Base-by-base conservation (phyloP, 2,329 filamentous ascomycete species). In the Mycosphaerella sp. region DNA sequence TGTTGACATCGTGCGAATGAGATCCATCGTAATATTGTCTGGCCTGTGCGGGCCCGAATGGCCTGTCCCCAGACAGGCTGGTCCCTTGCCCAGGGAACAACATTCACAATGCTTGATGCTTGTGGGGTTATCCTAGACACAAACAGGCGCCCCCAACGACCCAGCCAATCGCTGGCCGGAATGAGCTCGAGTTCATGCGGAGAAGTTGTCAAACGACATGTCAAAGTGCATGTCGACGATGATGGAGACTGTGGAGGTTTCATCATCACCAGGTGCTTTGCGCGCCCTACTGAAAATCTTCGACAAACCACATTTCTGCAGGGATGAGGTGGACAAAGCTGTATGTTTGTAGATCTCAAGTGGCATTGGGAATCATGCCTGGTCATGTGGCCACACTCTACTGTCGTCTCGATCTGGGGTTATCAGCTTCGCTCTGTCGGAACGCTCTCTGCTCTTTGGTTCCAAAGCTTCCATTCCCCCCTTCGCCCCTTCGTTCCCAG, bases 401-500 rank as follows among this genome's bases (percentile, higher is more conserved):
- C 56, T 61, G 61, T 70, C 83, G 83, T 57, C 84, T 81, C 61
- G 85, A 79, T 66, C 91, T 81, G 43, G 91, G 91, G 76, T 95
- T 87, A 59, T 82, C 75, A 4, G 92, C 90, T 70, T 96, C 90
- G 47, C 83, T 78, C 66, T 81, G 83, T 70, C 90, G 82, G 72
- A 85, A 91, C 62, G 95, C 89, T 57, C 93, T 81, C 68, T 91
- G 82, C 77, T 97, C 92, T 74, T 90, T 95, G 4, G 92, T 97
- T 2, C 90, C 89, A 69, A 97, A 70, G 66, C 89, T 93, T 2
- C 92, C 92, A 56, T 92, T 70, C 0, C 93, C 93, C 3, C 93
- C 93, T 69, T 97, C 91, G 46, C 79, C 83, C 57, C 88, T 78
- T 53, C 82, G 74, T 66, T 85, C 82, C 82, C 82, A 85, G 0